Evolutionary conservation across 345 rosid genomes (phyloP).

Genomic region (Eucalyptus tenuipes): DNA sequence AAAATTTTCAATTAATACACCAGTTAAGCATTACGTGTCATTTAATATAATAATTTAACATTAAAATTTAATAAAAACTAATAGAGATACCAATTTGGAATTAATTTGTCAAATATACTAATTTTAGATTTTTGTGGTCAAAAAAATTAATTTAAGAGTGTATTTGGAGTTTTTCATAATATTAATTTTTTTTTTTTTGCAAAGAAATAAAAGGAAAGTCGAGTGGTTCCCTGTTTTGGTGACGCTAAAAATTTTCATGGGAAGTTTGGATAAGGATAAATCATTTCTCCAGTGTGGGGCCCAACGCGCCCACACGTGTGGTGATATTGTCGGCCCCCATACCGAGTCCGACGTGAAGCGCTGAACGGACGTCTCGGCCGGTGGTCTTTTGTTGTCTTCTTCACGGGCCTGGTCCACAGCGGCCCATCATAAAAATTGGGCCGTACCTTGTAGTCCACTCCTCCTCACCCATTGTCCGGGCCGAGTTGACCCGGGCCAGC

Average conservation of each 20-base stretch:
- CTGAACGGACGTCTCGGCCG: not conserved
- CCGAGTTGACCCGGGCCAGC: not conserved
- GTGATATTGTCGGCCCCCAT: not conserved
- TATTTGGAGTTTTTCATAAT: no score
- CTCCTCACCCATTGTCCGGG: not conserved
- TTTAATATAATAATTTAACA: no score
- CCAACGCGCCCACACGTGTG: not conserved
- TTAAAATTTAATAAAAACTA: no score
- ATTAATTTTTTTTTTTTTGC: no score
- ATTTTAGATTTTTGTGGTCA: no score
- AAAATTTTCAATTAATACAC: accelerated
- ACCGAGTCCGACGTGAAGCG: not conserved
- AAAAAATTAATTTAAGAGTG: no score
- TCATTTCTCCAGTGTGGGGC: not conserved
- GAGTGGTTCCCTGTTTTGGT: not conserved
- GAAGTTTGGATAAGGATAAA: not conserved
- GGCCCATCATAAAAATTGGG: not conserved
- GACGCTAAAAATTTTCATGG: not conserved
- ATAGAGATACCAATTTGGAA: no score
- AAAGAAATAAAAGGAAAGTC: not conserved
- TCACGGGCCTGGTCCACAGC: not conserved
- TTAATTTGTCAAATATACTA: no score
- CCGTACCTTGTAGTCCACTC: not conserved
- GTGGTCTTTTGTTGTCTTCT: not conserved
- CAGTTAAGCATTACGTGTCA: accelerated